Evolutionary conservation across 441 rosid species (phyloP).

Genomic region (Pelargonium myrrhifolium): DNA sequence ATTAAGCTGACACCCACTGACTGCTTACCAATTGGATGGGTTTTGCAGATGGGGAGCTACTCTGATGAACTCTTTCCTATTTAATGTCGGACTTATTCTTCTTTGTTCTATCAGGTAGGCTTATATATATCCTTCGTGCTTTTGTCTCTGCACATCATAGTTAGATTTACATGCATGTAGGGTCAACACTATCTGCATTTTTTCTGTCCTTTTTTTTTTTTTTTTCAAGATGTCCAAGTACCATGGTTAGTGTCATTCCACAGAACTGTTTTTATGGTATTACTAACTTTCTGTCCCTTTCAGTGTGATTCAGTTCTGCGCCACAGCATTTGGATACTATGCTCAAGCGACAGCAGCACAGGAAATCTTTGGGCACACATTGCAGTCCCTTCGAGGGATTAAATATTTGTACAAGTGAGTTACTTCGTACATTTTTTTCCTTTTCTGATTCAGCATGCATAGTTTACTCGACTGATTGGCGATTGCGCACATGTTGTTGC

Average conservation of each 20-base stretch:
- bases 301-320: conserved; percentile 82
- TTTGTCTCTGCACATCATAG: neutral
- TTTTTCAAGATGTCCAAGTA: too few species aligned
- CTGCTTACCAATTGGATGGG: conserved; percentile 4
- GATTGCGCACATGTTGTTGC: neutral
- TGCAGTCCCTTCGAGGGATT: conserved; percentile 93
- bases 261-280: neutral
- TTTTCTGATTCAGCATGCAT: neutral
- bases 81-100: conserved; percentile 93
- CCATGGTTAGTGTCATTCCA: too few species aligned
- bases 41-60: conserved; percentile 96
- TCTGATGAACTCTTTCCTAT: conserved; percentile 95
- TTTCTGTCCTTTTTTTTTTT: too few species aligned
- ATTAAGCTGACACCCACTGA: neutral
- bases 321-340: conserved; percentile 96
- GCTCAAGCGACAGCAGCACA: conserved; percentile 99
- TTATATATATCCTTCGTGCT: conserved; percentile 10
- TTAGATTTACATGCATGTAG: too few species aligned
- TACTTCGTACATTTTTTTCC: neutral
- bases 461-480: neutral
- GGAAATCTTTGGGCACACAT: conserved; percentile 95
- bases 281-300: neutral
- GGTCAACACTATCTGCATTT: too few species aligned
- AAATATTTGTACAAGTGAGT: conserved; percentile 93
- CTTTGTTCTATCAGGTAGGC: conserved; percentile 86